These are phyloP conservation scores for Wickerhamiella spandovensis DNA, from an alignment of 805 yeast species.

Conservation along the genomic window DNA sequence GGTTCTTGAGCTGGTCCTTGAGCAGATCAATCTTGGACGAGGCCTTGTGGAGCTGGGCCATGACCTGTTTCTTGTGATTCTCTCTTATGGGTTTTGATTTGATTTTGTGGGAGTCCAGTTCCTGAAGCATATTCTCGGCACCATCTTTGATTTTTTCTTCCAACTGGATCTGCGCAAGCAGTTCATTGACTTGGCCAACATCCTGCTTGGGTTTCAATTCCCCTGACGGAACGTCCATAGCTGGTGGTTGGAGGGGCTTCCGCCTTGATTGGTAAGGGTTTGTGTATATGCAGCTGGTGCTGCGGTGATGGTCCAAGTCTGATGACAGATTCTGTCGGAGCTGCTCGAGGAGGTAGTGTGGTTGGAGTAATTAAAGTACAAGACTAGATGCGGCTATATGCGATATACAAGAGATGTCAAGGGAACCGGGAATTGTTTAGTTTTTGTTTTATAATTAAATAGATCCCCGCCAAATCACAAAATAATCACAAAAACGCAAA, in stretches of 20 bases:
- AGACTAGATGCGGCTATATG: too few relatives aligned
- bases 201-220: background rate
- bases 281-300: too few relatives aligned
- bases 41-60: constrained; percentile 15
- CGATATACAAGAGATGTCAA: too few relatives aligned
- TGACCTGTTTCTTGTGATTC: constrained; percentile 8
- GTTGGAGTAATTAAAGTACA: too few relatives aligned
- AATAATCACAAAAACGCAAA: background rate
- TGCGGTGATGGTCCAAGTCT: too few relatives aligned
- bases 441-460: too few relatives aligned
- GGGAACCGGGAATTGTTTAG: too few relatives aligned
- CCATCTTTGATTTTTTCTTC: constrained; percentile 27
- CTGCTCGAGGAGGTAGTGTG: too few relatives aligned
- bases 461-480: background rate
- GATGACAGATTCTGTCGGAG: too few relatives aligned
- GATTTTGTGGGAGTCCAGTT: constrained; percentile 11
- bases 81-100: background rate
- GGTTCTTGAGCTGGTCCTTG: constrained; percentile 30
- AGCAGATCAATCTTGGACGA: constrained; percentile 10
- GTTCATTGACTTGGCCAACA: constrained; percentile 8
- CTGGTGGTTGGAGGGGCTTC: background rate
- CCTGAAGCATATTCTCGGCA: constrained; percentile 26
- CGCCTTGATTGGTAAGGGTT: background rate
- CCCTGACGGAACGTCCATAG: background rate
- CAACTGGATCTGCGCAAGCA: constrained; percentile 23